A percentile compares a stretch with the other conserved stretches of the same genome.
Conservation (phyloP, 345 rosid genomes). For the Pelargonium nanum region DNA sequence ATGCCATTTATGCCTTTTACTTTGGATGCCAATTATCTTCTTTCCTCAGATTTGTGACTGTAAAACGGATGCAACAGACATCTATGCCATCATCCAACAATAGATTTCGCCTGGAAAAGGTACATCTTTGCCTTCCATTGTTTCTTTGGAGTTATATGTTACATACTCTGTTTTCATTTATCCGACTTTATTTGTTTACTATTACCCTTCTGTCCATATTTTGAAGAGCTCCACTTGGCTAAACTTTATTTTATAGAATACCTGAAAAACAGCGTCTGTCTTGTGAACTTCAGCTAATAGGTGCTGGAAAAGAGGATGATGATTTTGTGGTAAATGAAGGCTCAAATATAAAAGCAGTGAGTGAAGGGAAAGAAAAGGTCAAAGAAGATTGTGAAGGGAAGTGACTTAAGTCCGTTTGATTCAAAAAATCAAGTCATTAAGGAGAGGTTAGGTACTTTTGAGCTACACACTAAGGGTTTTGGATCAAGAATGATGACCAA, state of each 20-base stretch:
- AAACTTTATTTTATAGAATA: not conserved
- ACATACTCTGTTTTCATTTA: not conserved
- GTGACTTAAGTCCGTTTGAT: slow-evolving; percentile 13
- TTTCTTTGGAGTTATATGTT: slow-evolving; percentile 3
- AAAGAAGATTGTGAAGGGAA: slow-evolving; percentile 19
- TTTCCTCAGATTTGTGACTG: slow-evolving; percentile 57
- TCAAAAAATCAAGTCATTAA: slow-evolving; percentile 18
- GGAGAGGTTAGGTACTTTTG: slow-evolving; percentile 55
- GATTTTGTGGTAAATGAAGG: slow-evolving; percentile 47
- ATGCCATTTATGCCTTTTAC: not conserved
- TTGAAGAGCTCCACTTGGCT: not conserved
- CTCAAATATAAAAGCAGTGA: slow-evolving; percentile 22
- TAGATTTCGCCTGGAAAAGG: slow-evolving; percentile 73
- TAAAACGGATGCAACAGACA: slow-evolving; percentile 59
- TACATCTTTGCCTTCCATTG: slow-evolving; percentile 9
- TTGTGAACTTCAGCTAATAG: slow-evolving; percentile 51
- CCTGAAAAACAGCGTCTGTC: not conserved
- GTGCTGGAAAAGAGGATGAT: slow-evolving; percentile 47
- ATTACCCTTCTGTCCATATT: too few relatives aligned
- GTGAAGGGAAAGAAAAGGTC: slow-evolving; percentile 23
- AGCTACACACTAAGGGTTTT: slow-evolving; percentile 79
- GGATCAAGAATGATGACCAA: slow-evolving; percentile 47
- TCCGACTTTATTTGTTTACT: not conserved
- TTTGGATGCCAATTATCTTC: not conserved
- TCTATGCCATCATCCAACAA: slow-evolving; percentile 70